phyloP scores from a whole-genome alignment of 139 green algal genomes.

The Coelastrella sp. region DNA sequence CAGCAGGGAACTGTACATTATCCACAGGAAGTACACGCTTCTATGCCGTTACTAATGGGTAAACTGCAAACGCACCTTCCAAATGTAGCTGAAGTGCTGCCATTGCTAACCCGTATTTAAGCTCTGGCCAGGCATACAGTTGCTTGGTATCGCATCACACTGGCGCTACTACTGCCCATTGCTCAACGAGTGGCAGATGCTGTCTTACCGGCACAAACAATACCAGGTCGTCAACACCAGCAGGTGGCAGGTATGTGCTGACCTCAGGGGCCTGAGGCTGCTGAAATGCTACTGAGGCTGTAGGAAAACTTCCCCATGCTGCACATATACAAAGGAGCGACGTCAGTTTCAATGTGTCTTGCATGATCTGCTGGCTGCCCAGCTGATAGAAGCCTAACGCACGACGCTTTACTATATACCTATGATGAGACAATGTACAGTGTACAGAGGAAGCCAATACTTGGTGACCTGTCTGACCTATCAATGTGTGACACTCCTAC shows the following conservation, averaged over 20 bases:
- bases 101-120: neutral
- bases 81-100: too few species aligned
- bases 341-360: neutral
- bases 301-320: neutral
- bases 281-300: neutral
- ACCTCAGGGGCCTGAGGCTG: slow-evolving; percentile 44
- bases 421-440: too few species aligned
- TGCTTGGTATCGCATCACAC: neutral
- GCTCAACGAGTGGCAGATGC: too few species aligned
- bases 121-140: too few species aligned
- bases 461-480: too few species aligned
- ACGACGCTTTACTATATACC: too few species aligned
- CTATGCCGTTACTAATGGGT: too few species aligned
- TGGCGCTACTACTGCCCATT: neutral
- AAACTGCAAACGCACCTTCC: too few species aligned
- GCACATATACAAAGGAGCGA: neutral
- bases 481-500: neutral
- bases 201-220: slow-evolving; percentile 50
- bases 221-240: slow-evolving; percentile 50
- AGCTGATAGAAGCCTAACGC: too few species aligned
- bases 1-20: too few species aligned
- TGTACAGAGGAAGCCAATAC: too few species aligned
- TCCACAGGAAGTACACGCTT: too few species aligned
- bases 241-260: slow-evolving; percentile 55
- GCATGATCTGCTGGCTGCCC: neutral